A percentile compares a stretch with the other conserved stretches of the same genome.
Evolutionary conservation across 2,329 filamentous ascomycete genomes (phyloP).

Genomic region (Trichoderma lentiforme): DNA sequence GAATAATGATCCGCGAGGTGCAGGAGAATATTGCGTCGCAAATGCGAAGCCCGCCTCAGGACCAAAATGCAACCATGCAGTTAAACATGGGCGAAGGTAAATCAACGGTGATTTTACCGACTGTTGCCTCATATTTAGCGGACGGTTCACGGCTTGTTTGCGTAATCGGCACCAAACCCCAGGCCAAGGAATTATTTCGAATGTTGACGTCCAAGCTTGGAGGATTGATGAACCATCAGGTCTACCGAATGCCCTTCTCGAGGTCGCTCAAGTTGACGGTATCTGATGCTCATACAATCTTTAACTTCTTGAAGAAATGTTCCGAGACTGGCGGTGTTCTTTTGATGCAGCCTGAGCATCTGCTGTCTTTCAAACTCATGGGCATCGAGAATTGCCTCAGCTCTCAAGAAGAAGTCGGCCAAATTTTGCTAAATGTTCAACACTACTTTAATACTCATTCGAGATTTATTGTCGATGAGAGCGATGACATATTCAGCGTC

Average conservation of each 20-base stretch:
- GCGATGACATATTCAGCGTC: slow-evolving; percentile 59
- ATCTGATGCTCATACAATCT: background rate
- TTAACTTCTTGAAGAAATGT: background rate
- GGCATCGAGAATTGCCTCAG: slow-evolving; percentile 48
- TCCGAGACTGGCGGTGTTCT: slow-evolving; percentile 48
- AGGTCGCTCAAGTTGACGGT: background rate
- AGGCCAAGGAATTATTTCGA: slow-evolving; percentile 54
- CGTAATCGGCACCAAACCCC: slow-evolving; percentile 59
- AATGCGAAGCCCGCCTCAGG: slow-evolving; percentile 47
- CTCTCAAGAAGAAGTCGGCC: slow-evolving; percentile 29
- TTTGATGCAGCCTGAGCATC: slow-evolving; percentile 60
- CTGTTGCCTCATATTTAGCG: slow-evolving; percentile 54
- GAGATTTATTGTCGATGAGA: slow-evolving; percentile 62
- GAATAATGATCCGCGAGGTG: slow-evolving; percentile 56
- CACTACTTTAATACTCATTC: slow-evolving; percentile 41
- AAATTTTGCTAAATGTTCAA: slow-evolving; percentile 39
- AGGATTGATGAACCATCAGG: slow-evolving; percentile 37
- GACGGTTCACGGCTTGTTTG: slow-evolving; percentile 49
- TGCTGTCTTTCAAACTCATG: slow-evolving; percentile 62
- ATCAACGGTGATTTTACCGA: slow-evolving; percentile 65
- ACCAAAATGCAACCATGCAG: slow-evolving; percentile 55
- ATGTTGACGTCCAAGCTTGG: slow-evolving; percentile 35
- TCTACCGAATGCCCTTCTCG: slow-evolving; percentile 57
- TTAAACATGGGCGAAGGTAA: slow-evolving; percentile 73
- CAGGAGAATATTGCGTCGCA: slow-evolving; percentile 56